Percentiles rank a stretch among this genome's conserved stretches.
These are phyloP conservation scores for Westerdykella aurantiaca DNA, from an alignment of 2,329 filamentous ascomycete genomes.

Conservation along the genomic window DNA sequence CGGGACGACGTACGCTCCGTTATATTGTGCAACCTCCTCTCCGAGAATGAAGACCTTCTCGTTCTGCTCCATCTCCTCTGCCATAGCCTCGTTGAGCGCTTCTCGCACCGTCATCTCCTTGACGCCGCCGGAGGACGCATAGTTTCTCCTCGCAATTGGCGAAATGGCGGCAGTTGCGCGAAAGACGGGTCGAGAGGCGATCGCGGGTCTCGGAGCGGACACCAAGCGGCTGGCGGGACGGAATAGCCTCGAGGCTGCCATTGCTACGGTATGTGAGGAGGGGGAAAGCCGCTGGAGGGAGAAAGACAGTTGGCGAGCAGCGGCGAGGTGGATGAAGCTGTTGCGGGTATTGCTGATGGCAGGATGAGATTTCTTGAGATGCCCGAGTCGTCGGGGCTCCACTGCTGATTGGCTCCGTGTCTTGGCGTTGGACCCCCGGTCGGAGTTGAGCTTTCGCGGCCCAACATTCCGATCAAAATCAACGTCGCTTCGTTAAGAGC, in stretches of 20 bases:
- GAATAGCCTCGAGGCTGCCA: constrained; percentile 58
- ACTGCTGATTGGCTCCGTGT: background rate
- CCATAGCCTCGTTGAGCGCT: constrained; percentile 94
- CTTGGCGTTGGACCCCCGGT: constrained; percentile 1
- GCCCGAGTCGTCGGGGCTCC: constrained; percentile 1
- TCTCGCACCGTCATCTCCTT: constrained; percentile 98
- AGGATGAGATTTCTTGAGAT: constrained; percentile 6
- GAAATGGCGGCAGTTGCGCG: constrained; percentile 45
- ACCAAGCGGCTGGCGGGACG: constrained; percentile 59
- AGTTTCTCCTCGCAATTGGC: constrained; percentile 47
- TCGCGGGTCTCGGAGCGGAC: constrained; percentile 49
- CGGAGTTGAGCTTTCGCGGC: background rate
- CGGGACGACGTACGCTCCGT: constrained; percentile 66
- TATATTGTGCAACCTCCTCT: constrained; percentile 99
- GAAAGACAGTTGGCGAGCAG: constrained; percentile 23
- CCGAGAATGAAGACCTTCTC: constrained; percentile 92
- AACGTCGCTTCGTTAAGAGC: too few species aligned
- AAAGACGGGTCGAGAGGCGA: constrained; percentile 50
- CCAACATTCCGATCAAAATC: background rate
- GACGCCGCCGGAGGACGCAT: constrained; percentile 55
- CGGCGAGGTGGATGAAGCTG: constrained; percentile 12
- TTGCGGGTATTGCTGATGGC: constrained; percentile 19
- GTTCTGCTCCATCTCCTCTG: constrained; percentile 92
- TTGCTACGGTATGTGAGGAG: constrained; percentile 25
- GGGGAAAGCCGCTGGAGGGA: constrained; percentile 13